Percentiles rank a stretch among this genome's conserved stretches.
phyloP scores from a whole-genome alignment of 495 filamentous ascomycete genomes.

The Penicillium taxi region DNA sequence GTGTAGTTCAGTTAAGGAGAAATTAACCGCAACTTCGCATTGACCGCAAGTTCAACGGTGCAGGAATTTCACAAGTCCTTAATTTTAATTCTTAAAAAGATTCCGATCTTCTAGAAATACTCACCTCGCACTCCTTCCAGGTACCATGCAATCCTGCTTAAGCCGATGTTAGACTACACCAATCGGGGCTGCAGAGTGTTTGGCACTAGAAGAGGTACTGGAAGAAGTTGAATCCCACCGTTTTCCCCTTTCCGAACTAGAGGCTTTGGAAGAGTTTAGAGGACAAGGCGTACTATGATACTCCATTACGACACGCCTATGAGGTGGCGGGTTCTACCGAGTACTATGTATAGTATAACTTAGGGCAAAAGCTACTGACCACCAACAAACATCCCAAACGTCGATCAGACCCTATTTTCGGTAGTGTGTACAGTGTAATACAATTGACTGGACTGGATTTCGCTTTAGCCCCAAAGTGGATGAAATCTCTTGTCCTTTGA shows the following conservation, averaged over 20 bases:
- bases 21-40: constrained; percentile 5
- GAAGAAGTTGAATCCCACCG: background rate
- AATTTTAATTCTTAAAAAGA: background rate
- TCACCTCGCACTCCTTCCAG: too few species aligned
- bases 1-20: constrained; percentile 10
- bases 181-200: constrained; percentile 1
- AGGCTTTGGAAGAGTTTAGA: background rate
- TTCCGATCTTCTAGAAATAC: too few species aligned
- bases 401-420: constrained; percentile 12
- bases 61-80: too few species aligned
- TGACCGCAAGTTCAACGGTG: constrained; percentile 3
- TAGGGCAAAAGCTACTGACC: background rate
- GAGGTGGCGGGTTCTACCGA: too few species aligned
- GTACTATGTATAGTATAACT: background rate
- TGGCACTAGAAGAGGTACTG: background rate
- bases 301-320: too few species aligned
- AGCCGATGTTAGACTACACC: constrained; percentile 1
- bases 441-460: too few species aligned
- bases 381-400: constrained; percentile 4
- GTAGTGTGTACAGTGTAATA: too few species aligned
- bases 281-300: too few species aligned
- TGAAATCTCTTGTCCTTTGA: too few species aligned
- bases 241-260: background rate
- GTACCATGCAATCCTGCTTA: too few species aligned
- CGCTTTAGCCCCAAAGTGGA: too few species aligned